Evolutionary conservation across 345 rosid species (phyloP).

Genomic region (Trapa incisa): DNA sequence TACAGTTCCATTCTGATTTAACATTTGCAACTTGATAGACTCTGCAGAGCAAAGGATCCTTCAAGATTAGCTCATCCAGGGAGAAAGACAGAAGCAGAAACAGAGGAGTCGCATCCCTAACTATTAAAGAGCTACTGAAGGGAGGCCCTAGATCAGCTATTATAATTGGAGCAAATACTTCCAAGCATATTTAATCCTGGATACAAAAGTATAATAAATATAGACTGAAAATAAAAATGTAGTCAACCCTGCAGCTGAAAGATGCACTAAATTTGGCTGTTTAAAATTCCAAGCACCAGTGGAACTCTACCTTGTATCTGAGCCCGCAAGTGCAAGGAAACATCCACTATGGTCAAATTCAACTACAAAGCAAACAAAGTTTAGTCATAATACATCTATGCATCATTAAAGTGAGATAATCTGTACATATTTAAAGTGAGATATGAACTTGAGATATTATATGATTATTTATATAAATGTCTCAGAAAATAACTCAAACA

Average conservation of each 20-base stretch:
- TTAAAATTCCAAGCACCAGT: neutral
- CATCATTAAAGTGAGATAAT: neutral
- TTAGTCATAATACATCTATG: neutral
- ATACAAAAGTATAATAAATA: neutral
- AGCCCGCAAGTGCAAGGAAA: slow-evolving; percentile 75
- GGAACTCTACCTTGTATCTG: slow-evolving; percentile 55
- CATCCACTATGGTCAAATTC: slow-evolving; percentile 87
- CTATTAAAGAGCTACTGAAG: too few relatives aligned
- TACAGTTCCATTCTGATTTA: slow-evolving; percentile 82
- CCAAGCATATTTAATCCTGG: neutral
- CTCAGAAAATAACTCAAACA: too few relatives aligned
- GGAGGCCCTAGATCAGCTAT: too few relatives aligned
- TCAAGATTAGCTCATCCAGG: neutral
- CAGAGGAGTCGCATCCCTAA: neutral
- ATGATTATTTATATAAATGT: too few relatives aligned
- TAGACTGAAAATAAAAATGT: neutral
- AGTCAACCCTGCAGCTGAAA: neutral
- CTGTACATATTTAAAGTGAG: neutral
- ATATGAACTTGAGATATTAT: neutral
- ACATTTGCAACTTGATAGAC: slow-evolving; percentile 84
- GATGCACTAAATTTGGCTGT: neutral
- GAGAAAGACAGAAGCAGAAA: neutral
- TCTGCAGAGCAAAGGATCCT: slow-evolving; percentile 26
- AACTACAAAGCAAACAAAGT: slow-evolving; percentile 37
- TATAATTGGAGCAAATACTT: too few relatives aligned